A percentile compares a stretch with the other conserved stretches of the same genome.
These are phyloP conservation scores for Solanum okadae DNA, from an alignment of 257 asterid genomes.

Conservation along the genomic window DNA sequence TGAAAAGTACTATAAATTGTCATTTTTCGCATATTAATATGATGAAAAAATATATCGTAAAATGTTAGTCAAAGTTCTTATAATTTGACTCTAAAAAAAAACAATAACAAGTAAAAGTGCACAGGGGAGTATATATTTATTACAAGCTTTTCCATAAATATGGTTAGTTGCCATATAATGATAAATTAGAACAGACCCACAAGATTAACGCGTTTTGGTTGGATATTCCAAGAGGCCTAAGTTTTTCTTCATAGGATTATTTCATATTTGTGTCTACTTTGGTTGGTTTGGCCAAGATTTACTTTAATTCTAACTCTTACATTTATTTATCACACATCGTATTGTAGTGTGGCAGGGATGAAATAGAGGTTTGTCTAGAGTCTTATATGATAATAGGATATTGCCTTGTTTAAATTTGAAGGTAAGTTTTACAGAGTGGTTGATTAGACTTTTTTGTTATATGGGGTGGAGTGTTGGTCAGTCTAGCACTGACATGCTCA, in stretches of 20 bases:
- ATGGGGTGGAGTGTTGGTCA: background rate
- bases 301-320: background rate
- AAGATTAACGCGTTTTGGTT: slow-evolving; percentile 21
- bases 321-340: background rate
- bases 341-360: accelerated
- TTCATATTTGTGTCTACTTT: background rate
- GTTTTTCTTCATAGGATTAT: background rate
- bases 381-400: too few relatives aligned
- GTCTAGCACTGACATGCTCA: background rate
- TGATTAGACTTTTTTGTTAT: too few relatives aligned
- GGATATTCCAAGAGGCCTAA: background rate
- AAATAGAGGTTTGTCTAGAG: background rate
- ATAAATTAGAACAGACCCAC: background rate
- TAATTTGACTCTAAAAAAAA: too few relatives aligned
- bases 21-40: too few relatives aligned
- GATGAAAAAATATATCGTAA: too few relatives aligned
- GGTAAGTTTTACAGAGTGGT: background rate
- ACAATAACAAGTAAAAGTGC: too few relatives aligned
- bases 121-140: too few relatives aligned
- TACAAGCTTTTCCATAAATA: background rate
- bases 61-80: too few relatives aligned
- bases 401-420: too few relatives aligned
- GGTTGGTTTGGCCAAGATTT: background rate
- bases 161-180: background rate
- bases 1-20: too few relatives aligned